A percentile compares a stretch with the other conserved stretches of the same genome.
phyloP scores from a whole-genome alignment of 371 early-diverging fungal genomes.

The Apophysomyces trapeziformis region DNA sequence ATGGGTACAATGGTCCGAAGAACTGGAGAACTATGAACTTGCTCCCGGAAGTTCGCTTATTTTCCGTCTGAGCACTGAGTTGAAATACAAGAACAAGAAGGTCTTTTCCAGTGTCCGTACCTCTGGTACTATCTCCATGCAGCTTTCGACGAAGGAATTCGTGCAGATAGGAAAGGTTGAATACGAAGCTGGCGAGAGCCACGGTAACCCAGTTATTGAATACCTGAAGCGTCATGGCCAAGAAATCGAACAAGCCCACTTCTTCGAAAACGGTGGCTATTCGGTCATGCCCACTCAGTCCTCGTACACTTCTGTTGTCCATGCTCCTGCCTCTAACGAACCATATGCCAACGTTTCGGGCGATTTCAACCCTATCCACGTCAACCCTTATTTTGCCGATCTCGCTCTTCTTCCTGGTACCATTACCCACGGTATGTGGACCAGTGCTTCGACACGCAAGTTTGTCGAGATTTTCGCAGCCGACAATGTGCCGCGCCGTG shows the following conservation, averaged over 20 bases:
- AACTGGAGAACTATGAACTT: slow-evolving; percentile 65
- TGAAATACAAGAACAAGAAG: slow-evolving; percentile 78
- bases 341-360: slow-evolving; percentile 90
- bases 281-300: slow-evolving; percentile 87
- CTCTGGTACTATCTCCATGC: slow-evolving; percentile 81
- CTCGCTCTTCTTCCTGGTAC: slow-evolving; percentile 92
- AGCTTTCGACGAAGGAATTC: slow-evolving; percentile 84
- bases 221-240: slow-evolving; percentile 81
- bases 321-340: slow-evolving; percentile 82
- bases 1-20: slow-evolving; percentile 84
- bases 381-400: slow-evolving; percentile 95
- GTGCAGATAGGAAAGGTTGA: slow-evolving; percentile 85
- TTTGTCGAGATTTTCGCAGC: slow-evolving; percentile 95
- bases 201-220: slow-evolving; percentile 83
- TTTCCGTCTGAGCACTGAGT: slow-evolving; percentile 83
- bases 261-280: slow-evolving; percentile 91
- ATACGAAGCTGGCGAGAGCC: slow-evolving; percentile 74
- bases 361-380: slow-evolving; percentile 97
- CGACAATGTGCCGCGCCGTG: slow-evolving; percentile 91
- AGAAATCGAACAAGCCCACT: slow-evolving; percentile 81
- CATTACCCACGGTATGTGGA: slow-evolving; percentile 99
- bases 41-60: slow-evolving; percentile 75
- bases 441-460: slow-evolving; percentile 92
- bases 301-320: slow-evolving; percentile 83
- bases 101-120: slow-evolving; percentile 75